Conservation (phyloP, 345 rosid genomes). For the Lepidium africanum region DNA sequence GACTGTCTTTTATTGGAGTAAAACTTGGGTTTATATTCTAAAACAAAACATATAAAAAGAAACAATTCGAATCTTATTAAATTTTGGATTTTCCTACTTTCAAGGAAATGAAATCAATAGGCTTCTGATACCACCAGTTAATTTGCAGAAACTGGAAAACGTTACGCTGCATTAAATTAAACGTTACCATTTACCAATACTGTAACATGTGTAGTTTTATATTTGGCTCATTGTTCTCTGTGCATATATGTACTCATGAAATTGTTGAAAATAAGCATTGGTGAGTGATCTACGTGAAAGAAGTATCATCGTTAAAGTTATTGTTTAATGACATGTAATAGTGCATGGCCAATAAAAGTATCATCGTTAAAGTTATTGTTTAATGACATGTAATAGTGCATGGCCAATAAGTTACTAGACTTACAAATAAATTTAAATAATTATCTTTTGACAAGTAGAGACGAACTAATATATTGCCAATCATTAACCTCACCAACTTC, state of each 20-base stretch:
- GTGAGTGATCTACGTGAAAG: not conserved
- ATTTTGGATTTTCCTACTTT: not conserved
- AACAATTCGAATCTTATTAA: not conserved
- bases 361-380: not conserved
- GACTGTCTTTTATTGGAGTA: not conserved
- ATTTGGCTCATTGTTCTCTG: not conserved
- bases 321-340: not conserved
- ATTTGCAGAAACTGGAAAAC: not conserved
- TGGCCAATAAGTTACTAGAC: not conserved
- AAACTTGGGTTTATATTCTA: not conserved
- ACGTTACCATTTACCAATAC: not conserved
- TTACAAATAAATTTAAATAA: not conserved
- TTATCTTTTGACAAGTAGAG: not conserved
- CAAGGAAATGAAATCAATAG: not conserved
- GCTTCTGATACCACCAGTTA: not conserved
- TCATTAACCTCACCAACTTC: conserved; percentile 5
- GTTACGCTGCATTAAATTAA: not conserved
- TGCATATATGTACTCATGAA: not conserved
- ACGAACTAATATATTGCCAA: not conserved
- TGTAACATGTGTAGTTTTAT: not conserved
- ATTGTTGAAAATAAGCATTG: not conserved
- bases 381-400: conserved; percentile 1
- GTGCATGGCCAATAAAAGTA: conserved; percentile 5
- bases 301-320: not conserved
- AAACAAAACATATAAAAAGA: not conserved